A percentile compares a stretch with the other conserved stretches of the same genome.
Evolutionary conservation across 2,329 filamentous ascomycete genomes (phyloP).

Genomic region (Corynespora cassiicola): DNA sequence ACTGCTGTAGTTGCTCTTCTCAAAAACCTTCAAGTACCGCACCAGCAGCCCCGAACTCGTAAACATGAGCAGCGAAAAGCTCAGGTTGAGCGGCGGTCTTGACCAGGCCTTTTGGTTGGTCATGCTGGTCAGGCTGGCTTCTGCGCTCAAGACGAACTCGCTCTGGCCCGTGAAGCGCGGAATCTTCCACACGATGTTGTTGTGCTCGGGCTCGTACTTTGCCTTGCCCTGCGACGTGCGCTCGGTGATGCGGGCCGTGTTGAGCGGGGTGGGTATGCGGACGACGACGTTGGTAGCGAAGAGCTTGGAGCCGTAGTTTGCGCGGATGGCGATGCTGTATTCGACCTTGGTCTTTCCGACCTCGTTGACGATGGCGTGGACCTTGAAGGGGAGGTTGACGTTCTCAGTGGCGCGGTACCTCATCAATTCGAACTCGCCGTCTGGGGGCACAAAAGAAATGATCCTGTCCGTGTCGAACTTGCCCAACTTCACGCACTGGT

Average conservation of each 20-base stretch:
- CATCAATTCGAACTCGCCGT: constrained; percentile 99
- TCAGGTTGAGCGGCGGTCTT: constrained; percentile 87
- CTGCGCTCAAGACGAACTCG: constrained; percentile 93
- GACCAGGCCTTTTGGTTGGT: constrained; percentile 98
- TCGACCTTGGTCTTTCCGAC: constrained; percentile 77
- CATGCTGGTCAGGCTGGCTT: constrained; percentile 93
- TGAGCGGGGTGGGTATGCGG: constrained; percentile 92
- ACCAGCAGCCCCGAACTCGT: constrained; percentile 93
- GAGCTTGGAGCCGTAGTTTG: constrained; percentile 94
- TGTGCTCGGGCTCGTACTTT: constrained; percentile 97
- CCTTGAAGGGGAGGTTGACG: constrained; percentile 51
- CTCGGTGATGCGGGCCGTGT: constrained; percentile 92
- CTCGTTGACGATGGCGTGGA: constrained; percentile 65
- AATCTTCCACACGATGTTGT: constrained; percentile 99
- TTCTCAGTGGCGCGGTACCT: constrained; percentile 61
- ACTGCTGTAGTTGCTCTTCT: constrained; percentile 98
- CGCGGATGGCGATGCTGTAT: constrained; percentile 96
- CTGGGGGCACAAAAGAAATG: constrained; percentile 95
- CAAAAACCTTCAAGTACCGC: constrained; percentile 96
- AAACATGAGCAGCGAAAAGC: constrained; percentile 96
- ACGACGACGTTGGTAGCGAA: constrained; percentile 97
- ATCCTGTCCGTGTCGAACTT: constrained; percentile 97
- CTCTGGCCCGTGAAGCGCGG: constrained; percentile 97
- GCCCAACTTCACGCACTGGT: constrained; percentile 97
- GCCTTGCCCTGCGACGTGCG: constrained; percentile 95